These are phyloP conservation scores for Leptographium procerum DNA, from an alignment of 2,329 filamentous ascomycete genomes.

Conservation along the genomic window DNA sequence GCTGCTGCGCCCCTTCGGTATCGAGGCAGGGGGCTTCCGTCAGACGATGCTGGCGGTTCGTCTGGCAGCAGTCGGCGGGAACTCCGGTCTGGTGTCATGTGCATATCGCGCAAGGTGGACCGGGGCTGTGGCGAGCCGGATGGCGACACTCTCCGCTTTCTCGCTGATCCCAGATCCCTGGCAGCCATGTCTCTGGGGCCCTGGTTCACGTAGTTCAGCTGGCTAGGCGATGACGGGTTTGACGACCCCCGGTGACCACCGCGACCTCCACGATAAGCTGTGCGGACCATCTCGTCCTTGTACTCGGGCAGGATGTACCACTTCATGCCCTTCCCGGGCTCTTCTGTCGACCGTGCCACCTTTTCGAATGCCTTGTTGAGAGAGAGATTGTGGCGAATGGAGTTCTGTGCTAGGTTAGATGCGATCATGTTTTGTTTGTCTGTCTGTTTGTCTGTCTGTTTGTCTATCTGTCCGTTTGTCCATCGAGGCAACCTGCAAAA, in stretches of 20 bases:
- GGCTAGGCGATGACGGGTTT: constrained; percentile 55
- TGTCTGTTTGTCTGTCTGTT: neutral
- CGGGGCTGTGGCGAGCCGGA: constrained; percentile 44
- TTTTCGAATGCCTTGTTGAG: constrained; percentile 93
- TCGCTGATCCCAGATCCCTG: constrained; percentile 37
- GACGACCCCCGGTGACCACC: constrained; percentile 58
- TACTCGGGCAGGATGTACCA: constrained; percentile 86
- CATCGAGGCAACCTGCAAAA: neutral
- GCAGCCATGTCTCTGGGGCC: constrained; percentile 44
- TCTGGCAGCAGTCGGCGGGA: constrained; percentile 28
- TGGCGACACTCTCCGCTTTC: constrained; percentile 46
- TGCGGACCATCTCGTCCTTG: constrained; percentile 78
- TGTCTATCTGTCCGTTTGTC: neutral
- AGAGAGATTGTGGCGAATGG: constrained; percentile 91
- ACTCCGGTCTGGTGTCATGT: constrained; percentile 48
- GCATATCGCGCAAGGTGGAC: constrained; percentile 35
- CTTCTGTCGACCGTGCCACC: constrained; percentile 80
- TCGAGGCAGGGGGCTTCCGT: constrained; percentile 51
- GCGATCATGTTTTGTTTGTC: neutral
- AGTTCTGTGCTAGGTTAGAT: constrained; percentile 50
- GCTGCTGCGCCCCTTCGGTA: constrained; percentile 31
- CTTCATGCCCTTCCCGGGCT: constrained; percentile 98
- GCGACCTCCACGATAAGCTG: constrained; percentile 48
- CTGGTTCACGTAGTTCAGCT: constrained; percentile 49
- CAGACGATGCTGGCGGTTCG: constrained; percentile 23